These are phyloP conservation scores for Multifurca ochricompacta DNA, from an alignment of 768 basidiomycete genomes.

Conservation along the genomic window DNA sequence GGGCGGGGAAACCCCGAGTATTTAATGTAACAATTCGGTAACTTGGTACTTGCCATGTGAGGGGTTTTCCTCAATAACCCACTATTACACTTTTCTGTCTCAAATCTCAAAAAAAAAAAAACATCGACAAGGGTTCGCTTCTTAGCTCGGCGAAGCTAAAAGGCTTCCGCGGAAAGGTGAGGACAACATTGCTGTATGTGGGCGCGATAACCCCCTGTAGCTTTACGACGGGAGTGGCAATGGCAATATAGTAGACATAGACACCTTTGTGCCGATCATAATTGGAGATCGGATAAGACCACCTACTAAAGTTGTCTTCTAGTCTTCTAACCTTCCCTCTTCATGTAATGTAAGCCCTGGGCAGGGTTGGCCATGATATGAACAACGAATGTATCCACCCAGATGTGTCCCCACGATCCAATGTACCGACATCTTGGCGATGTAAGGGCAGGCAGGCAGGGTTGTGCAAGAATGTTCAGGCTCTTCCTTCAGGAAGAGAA, in stretches of 20 bases:
- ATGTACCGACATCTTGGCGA: constrained; percentile 1
- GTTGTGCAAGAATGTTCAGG: background rate
- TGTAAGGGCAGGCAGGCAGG: background rate
- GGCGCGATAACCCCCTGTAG: background rate
- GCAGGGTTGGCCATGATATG: background rate
- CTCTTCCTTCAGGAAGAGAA: background rate
- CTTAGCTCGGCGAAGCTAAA: background rate
- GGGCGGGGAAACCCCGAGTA: constrained; percentile 12
- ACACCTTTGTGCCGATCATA: background rate
- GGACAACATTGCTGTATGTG: background rate
- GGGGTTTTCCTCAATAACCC: background rate
- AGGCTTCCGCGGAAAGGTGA: background rate
- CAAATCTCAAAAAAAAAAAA: no score
- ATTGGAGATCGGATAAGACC: constrained; percentile 3
- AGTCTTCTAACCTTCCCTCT: no score
- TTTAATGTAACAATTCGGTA: background rate
- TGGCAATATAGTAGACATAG: no score
- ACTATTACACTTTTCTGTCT: no score
- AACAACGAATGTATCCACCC: constrained; percentile 4
- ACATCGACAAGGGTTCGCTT: background rate
- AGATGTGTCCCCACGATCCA: constrained; percentile 12
- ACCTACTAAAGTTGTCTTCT: background rate
- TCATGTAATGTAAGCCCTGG: no score
- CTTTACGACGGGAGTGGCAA: background rate
- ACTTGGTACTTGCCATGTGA: constrained; percentile 1